A percentile compares a stretch with the other conserved stretches of the same genome.
phyloP scores from a whole-genome alignment of 306 rosid genomes.

The Styphnolobium japonicum region DNA sequence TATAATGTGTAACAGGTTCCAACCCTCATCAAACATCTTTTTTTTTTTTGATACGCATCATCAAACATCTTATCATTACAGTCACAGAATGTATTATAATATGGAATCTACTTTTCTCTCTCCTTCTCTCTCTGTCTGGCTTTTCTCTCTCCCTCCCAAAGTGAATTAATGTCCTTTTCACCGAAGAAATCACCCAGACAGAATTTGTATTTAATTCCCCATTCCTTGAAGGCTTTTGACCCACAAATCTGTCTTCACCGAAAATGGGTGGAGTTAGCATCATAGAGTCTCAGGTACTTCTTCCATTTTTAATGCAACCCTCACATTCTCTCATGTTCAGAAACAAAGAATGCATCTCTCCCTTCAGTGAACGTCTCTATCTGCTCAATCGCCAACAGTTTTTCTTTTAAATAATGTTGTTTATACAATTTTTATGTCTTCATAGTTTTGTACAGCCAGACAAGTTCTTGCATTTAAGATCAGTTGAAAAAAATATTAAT shows the following conservation, averaged over 20 bases:
- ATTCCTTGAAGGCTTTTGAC: constrained; percentile 67
- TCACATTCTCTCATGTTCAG: constrained; percentile 20
- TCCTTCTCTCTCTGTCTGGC: no score
- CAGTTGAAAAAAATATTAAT: no score
- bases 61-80: neutral
- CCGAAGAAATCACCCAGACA: constrained; percentile 60
- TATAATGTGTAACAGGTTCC: no score
- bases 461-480: no score
- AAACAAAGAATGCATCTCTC: constrained; percentile 29
- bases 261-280: constrained; percentile 47
- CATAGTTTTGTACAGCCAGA: no score
- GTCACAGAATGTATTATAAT: constrained; percentile 30
- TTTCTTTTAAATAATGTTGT: no score
- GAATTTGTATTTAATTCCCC: constrained; percentile 52
- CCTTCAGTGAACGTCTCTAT: no score
- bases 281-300: constrained; percentile 39
- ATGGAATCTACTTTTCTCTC: no score
- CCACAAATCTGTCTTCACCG: constrained; percentile 76
- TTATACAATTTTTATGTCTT: no score
- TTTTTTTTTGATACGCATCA: no score
- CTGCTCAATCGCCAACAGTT: no score
- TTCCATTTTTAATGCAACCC: constrained; percentile 35
- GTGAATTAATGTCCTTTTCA: constrained; percentile 77
- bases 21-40: no score
- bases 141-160: constrained; percentile 38